Evolutionary conservation across 768 basidiomycete genomes (phyloP).

Genomic region (Saitozyma sp.): DNA sequence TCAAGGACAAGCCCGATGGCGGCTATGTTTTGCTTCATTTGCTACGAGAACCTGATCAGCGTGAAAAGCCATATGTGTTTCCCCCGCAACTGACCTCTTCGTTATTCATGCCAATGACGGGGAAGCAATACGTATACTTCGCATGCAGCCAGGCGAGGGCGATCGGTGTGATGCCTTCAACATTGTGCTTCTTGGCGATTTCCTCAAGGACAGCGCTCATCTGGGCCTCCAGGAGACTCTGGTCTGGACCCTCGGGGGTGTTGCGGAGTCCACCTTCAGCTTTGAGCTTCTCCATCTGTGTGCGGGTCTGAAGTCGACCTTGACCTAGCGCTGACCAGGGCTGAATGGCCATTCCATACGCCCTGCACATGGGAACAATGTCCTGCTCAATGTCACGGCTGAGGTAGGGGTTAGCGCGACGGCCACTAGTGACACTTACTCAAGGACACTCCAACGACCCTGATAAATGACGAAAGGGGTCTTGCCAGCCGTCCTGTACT

Average conservation of each 20-base stretch:
- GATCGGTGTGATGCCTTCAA: too few relatives aligned
- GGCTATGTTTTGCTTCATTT: too few relatives aligned
- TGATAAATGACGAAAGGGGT: slow-evolving; percentile 52
- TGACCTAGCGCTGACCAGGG: slow-evolving; percentile 55
- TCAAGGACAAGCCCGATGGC: too few relatives aligned
- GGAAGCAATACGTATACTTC: too few relatives aligned
- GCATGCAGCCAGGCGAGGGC: too few relatives aligned
- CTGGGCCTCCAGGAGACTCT: neutral
- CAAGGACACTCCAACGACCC: slow-evolving; percentile 52
- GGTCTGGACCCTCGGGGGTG: too few relatives aligned
- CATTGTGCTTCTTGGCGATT: neutral
- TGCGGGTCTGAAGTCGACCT: slow-evolving; percentile 54
- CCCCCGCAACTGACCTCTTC: too few relatives aligned
- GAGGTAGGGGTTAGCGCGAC: neutral
- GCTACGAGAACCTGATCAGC: too few relatives aligned
- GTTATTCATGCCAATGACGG: too few relatives aligned
- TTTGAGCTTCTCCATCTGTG: too few relatives aligned
- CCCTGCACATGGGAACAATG: slow-evolving; percentile 26
- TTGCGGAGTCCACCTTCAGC: too few relatives aligned
- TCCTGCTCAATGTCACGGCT: slow-evolving; percentile 55
- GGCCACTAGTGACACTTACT: slow-evolving; percentile 10
- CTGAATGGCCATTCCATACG: slow-evolving; percentile 54
- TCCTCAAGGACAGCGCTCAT: neutral
- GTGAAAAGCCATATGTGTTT: too few relatives aligned
- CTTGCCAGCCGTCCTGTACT: slow-evolving; percentile 7